Conservation (phyloP, 495 filamentous ascomycete species). For the Penicilliopsis zonata region DNA sequence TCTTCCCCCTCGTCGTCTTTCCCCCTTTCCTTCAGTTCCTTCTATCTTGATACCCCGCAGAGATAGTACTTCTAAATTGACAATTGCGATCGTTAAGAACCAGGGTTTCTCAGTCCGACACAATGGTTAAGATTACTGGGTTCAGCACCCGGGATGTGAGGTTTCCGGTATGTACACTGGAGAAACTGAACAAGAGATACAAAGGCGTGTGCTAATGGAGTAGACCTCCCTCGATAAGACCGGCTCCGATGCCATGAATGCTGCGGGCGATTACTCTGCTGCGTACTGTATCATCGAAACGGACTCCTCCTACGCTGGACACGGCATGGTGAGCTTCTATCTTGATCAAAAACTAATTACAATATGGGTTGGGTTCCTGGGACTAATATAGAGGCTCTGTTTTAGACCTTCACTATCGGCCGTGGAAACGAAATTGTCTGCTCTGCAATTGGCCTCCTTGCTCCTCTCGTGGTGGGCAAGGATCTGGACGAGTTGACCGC, state of each 20-base stretch:
- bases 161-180: conserved; percentile 50
- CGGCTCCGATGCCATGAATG: conserved; percentile 95
- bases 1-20: neutral
- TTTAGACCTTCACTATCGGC: conserved; percentile 88
- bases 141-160: conserved; percentile 76
- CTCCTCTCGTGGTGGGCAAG: conserved; percentile 57
- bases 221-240: conserved; percentile 89
- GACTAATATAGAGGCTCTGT: neutral
- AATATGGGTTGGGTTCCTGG: neutral
- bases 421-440: conserved; percentile 93
- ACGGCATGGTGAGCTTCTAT: conserved; percentile 65
- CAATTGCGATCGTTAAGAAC: no score
- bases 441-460: conserved; percentile 65
- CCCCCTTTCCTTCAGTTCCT: no score
- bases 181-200: neutral
- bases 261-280: conserved; percentile 82
- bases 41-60: no score
- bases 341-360: neutral
- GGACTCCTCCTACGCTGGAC: conserved; percentile 57
- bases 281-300: conserved; percentile 89
- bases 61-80: no score
- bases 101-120: conserved; percentile 5
- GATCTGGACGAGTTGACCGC: conserved; percentile 63
- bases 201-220: neutral
- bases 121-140: conserved; percentile 68